Evolutionary conservation across 1,139 yeast genomes (phyloP).

Genomic region (Suhomyces bokatorum): DNA sequence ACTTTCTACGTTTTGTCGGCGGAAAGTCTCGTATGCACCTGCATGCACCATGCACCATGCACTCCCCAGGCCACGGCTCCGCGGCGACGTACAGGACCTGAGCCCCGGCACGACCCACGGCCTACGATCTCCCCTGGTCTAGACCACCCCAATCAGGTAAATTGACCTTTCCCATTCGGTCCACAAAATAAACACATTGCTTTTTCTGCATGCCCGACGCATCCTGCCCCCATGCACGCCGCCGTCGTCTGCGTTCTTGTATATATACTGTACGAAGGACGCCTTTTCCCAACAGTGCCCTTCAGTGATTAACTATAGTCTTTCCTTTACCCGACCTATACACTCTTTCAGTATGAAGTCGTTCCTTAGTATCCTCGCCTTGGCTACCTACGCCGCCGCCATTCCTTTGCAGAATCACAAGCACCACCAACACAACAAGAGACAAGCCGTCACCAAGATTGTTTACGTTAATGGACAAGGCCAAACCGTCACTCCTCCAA

Average conservation of each 20-base stretch:
- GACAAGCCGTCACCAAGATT: constrained; percentile 20
- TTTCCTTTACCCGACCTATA: constrained; percentile 21
- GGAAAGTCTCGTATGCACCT: too few relatives aligned
- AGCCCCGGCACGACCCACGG: not conserved
- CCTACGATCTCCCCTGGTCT: constrained; percentile 3
- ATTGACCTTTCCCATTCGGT: constrained; percentile 8
- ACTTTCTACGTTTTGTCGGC: too few relatives aligned
- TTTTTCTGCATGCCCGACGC: constrained; percentile 7
- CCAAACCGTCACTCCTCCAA: constrained; percentile 19
- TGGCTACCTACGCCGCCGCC: constrained; percentile 22
- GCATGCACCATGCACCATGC: not conserved
- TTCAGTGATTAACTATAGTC: constrained; percentile 24
- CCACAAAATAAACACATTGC: constrained; percentile 13
- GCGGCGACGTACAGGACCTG: too few relatives aligned
- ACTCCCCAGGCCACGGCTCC: not conserved
- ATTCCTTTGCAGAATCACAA: constrained; percentile 18
- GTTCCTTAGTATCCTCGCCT: constrained; percentile 20
- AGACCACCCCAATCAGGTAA: constrained; percentile 9
- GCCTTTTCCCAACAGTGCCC: not conserved
- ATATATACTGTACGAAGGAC: not conserved
- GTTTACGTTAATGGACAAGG: constrained; percentile 22
- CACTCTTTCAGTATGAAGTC: constrained; percentile 16
- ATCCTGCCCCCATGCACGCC: not conserved
- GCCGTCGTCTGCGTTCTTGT: not conserved
- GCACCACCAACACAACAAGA: constrained; percentile 20